Base-by-base conservation (phyloP, 768 basidiomycete genomes). In the Russula compacta region DNA sequence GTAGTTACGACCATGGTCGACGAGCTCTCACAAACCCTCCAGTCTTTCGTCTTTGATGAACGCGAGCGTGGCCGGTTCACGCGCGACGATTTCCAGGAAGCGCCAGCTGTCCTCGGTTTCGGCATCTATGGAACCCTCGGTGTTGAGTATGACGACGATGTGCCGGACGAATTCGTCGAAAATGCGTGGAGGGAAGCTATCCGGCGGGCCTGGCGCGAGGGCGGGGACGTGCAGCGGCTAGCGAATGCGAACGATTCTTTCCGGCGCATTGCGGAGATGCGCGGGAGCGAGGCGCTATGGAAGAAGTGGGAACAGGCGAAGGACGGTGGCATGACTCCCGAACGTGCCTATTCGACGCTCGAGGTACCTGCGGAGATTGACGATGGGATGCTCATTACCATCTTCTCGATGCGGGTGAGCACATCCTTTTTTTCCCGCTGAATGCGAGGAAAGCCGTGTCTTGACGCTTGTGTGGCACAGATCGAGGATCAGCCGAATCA, bases 321-420 rank as follows among this genome's bases (percentile, higher is more conserved):
- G 68, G 79, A 78, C 48, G 77, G 73, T 71, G 70, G 70, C 53
- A 87, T 93, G 82, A 84, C 81, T 35, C 83, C 85, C 7, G 81
- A 82, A 53, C 78, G 79, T 64, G 92, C 92, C 40, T 92, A 88
- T 70, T 74, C 79, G 56, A 81, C 84, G 21, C 75, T 93, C 36
- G 88, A 87, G 65, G 78, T 87, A 32, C 83, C 86, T 7, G 73
- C 75, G 56, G 85, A 85, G n/a, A 79, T 84, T 10, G 87, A 89
- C 46, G 91, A 94, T 48, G 73, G 77, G n/a, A 87, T 89, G 81
- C 70, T 94, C 35, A 77, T 89, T 64, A 86, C 83, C 6, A 79
- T 92, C 9, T 92, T 79, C 69, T 70, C 75, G 47, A 78, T 93
- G 79, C 74, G 90, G 75, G 90, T 89, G 67, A 11, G 77, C 68